Base-by-base conservation (phyloP, 345 rosid genomes). In the Pseudoturritis turrita region DNA sequence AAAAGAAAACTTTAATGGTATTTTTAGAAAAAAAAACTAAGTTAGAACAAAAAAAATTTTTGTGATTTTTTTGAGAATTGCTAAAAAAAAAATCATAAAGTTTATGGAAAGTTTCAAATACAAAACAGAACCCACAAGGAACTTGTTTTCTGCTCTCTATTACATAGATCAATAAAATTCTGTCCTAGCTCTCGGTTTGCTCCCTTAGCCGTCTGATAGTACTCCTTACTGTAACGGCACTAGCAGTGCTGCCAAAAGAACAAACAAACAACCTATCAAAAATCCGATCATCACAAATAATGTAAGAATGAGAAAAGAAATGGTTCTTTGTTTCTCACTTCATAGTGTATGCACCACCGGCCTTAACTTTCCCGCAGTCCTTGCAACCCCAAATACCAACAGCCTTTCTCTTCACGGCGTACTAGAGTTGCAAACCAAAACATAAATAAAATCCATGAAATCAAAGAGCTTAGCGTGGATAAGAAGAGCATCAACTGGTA, bases 361-460 rank as follows among this genome's bases (percentile, higher is more conserved):
- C 93, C 77, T 88, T 90, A 57, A 88, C 88, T 79, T 86, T 88
- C 35, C 94, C 94, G 11, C 91, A 90, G 66, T 88, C 94, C 81
- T 90, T 90, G 90, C 96, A 90, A 3, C 91, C 86, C 96, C 96
- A 90, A 25, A 90, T 86, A 19, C 96, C 94, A 3, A 88, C 96
- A 33, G 37, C 28, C 83, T 93, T 69, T 90, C 86, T 41, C 83
- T 90, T 88, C 72, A 90, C 94, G 1, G 90, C 91, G 65, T 86
- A 86, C 94, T 88, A 80, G 64, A 62, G 12, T 43, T 9, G 65
- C n/a, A n/a, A 55, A 57, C 15, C 6, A 15, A 31, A 57, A 3
- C 41, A 15, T 10, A 10, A 57, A 3, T 2, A 17, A 57, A 15
- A 10, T 15, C 26, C 62, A 28, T 28, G 10, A 33, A 33, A 33